Base-by-base conservation (phyloP, 1,284 basidiomycete species). In the Pisolithus thermaeus region DNA sequence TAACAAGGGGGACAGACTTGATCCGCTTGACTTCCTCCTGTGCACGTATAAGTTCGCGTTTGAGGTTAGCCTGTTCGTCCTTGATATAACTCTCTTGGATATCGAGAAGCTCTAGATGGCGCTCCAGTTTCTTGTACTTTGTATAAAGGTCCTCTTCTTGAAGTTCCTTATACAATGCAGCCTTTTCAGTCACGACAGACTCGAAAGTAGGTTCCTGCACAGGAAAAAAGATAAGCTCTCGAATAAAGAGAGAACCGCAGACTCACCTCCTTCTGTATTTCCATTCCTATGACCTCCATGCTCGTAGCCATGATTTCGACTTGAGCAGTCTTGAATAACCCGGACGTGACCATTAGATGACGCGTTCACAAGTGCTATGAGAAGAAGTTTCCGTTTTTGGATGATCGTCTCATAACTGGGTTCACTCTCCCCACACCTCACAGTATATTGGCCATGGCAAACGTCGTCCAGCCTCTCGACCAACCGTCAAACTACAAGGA, bases 21-120 rank as follows among this genome's bases (percentile, higher is more conserved):
- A 99, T 99, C 52, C 97, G 89, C 74, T 98, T 98, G 62, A 99
- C 97, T 75, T 99, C 97, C 71, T 99, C 97, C 65, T 99, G 96
- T 1, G 97, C 97, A 54, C 97, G 90, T 58, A 99, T 90, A 53
- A 99, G 87, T 73, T 99, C 97, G 53, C 96, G 87, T 70, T 98
- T 97, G 53, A 99, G 81, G 69, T 98, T 99, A 25, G 92, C 90
- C 65, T 98, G 96, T 71, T 99, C 97, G 62, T 99, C 97, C 67
- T 99, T 97, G 71, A 99, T 97, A 69, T 99, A 99, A 69, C 91
- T 90, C 71, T 97, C 93, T 69, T 96, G 95, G 44, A 97, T 89
- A 52, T 94, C 89, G 22, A 97, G 83, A 74, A 97, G 92, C 66
- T 97, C 93, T 46, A 95, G 78, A 66, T 97, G 94, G 44, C 92